phyloP scores from a whole-genome alignment of 2,329 filamentous ascomycete species.

The Aotearoamyces nothofagi region DNA sequence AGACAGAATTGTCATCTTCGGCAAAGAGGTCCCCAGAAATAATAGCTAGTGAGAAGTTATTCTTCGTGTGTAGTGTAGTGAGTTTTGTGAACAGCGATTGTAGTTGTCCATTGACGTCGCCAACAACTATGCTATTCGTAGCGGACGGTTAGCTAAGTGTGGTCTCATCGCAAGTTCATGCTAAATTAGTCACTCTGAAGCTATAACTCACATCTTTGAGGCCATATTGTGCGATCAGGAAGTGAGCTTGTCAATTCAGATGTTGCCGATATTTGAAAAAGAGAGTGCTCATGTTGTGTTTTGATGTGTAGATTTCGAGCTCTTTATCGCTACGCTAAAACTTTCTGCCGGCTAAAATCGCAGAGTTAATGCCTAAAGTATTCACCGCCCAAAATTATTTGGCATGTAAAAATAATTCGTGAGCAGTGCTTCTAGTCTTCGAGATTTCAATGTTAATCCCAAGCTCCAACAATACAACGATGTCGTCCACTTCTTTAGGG shows the following conservation, averaged over 20 bases:
- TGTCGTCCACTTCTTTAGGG: constrained; percentile 47
- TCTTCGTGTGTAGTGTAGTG: constrained; percentile 67
- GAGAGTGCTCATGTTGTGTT: too few relatives aligned
- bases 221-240: too few relatives aligned
- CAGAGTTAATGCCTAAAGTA: too few relatives aligned
- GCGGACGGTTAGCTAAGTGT: not conserved
- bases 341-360: too few relatives aligned
- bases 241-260: too few relatives aligned
- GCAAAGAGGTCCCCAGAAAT: constrained; percentile 73
- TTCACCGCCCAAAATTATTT: too few relatives aligned
- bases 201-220: constrained; percentile 35
- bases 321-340: too few relatives aligned
- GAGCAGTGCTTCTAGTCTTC: too few relatives aligned
- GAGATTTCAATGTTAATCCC: too few relatives aligned
- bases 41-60: constrained; percentile 75
- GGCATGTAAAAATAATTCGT: too few relatives aligned
- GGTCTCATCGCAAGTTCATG: not conserved
- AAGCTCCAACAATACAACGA: constrained; percentile 25
- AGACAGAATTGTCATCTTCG: constrained; percentile 42
- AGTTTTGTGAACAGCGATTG: constrained; percentile 67
- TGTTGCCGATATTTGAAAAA: too few relatives aligned
- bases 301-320: too few relatives aligned
- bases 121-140: constrained; percentile 39
- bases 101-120: constrained; percentile 68
- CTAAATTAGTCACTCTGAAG: constrained; percentile 10